Percentiles rank a stretch among this genome's conserved stretches.
phyloP scores from a whole-genome alignment of 331 rosid species.

The Pyrus hybrid region DNA sequence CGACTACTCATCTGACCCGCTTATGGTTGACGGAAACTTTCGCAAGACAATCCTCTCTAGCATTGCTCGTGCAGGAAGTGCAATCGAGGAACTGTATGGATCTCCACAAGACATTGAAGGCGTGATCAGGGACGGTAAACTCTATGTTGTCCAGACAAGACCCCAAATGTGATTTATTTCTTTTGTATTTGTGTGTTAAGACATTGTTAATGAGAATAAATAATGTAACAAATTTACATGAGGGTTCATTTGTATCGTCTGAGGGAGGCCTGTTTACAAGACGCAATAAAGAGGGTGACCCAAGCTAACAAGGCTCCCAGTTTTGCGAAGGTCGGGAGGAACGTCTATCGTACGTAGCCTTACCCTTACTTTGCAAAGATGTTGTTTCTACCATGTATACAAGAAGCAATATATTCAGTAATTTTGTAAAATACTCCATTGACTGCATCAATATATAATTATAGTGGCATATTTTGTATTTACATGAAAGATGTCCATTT shows the following conservation, averaged over 20 bases:
- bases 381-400: not conserved
- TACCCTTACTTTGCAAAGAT: too few relatives aligned
- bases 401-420: not conserved
- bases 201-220: not conserved
- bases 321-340: too few relatives aligned
- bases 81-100: constrained; percentile 82
- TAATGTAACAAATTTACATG: not conserved
- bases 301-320: too few relatives aligned
- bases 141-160: constrained; percentile 92
- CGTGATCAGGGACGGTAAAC: constrained; percentile 77
- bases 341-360: too few relatives aligned
- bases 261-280: not conserved
- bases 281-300: too few relatives aligned
- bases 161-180: constrained; percentile 74
- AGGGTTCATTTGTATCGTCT: not conserved
- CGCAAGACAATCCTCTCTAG: constrained; percentile 66
- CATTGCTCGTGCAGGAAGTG: constrained; percentile 87
- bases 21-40: constrained; percentile 49
- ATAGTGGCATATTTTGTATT: too few relatives aligned
- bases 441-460: not conserved
- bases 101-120: constrained; percentile 95
- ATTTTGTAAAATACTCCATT: not conserved
- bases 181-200: not conserved
- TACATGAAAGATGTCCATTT: not conserved
- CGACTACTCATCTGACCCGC: constrained; percentile 76